Conservation (phyloP, 2,329 filamentous ascomycete genomes). For the Cladophialophora exuberans region DNA sequence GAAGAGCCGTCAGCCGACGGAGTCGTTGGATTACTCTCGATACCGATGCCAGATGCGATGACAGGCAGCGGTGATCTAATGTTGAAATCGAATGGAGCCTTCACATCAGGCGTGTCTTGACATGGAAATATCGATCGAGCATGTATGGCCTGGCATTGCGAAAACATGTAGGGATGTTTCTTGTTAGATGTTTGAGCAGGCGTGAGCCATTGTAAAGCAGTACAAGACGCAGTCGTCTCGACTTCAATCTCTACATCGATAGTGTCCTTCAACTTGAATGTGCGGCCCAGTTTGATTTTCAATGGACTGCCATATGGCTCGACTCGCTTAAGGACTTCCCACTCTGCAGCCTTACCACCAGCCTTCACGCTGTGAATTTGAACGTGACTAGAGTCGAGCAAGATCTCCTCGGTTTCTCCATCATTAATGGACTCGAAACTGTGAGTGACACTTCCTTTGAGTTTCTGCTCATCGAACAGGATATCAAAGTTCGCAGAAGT, state of each 20-base stretch:
- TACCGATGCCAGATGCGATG: constrained; percentile 81
- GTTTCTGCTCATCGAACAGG: constrained; percentile 77
- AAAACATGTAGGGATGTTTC: constrained; percentile 97
- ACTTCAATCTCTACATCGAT: constrained; percentile 66
- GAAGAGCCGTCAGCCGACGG: constrained; percentile 57
- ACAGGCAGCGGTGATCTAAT: constrained; percentile 85
- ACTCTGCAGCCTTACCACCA: constrained; percentile 66
- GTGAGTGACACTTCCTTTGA: constrained; percentile 77
- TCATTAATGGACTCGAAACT: constrained; percentile 77
- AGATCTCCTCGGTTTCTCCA: constrained; percentile 71
- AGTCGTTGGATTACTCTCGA: constrained; percentile 49
- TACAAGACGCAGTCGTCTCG: constrained; percentile 84
- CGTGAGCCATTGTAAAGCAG: constrained; percentile 92
- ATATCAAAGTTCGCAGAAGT: constrained; percentile 80
- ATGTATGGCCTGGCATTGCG: constrained; percentile 96
- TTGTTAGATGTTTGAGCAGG: constrained; percentile 93
- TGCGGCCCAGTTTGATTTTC: constrained; percentile 52
- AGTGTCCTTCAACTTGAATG: constrained; percentile 49
- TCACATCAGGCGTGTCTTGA: constrained; percentile 96
- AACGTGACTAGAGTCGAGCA: constrained; percentile 87
- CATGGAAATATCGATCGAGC: constrained; percentile 92
- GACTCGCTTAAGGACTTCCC: constrained; percentile 69
- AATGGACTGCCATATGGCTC: constrained; percentile 67
- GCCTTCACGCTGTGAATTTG: constrained; percentile 73
- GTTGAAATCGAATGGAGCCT: constrained; percentile 90